These are phyloP conservation scores for Cyclotella sp. DNA, from an alignment of 108 stramenopile species.

Conservation along the genomic window DNA sequence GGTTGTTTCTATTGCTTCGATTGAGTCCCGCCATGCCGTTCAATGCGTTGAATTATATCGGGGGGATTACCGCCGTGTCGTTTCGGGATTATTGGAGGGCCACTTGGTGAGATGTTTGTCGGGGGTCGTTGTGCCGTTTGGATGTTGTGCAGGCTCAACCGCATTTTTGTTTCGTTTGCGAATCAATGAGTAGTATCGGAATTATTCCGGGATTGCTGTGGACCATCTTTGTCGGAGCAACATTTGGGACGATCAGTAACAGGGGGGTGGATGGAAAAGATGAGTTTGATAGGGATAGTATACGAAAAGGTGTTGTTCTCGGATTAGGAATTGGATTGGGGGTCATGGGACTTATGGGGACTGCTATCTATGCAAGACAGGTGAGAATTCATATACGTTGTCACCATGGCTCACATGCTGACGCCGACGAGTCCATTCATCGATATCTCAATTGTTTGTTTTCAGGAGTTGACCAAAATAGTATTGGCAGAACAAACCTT, in stretches of 20 bases:
- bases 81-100: constrained; percentile 41
- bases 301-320: constrained; percentile 38
- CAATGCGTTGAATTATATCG: constrained; percentile 59
- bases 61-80: constrained; percentile 46
- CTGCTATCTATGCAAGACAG: constrained; percentile 42
- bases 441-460: too few species aligned
- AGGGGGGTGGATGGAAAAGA: constrained; percentile 48
- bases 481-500: constrained; percentile 39
- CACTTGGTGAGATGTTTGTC: constrained; percentile 26
- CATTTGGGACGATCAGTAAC: constrained; percentile 30
- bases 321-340: constrained; percentile 43
- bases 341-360: constrained; percentile 43
- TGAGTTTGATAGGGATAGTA: constrained; percentile 29
- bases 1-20: constrained; percentile 45
- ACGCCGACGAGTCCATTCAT: too few species aligned
- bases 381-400: too few species aligned
- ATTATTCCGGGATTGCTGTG: constrained; percentile 38
- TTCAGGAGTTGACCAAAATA: constrained; percentile 46
- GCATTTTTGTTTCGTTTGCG: too few species aligned
- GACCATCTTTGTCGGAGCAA: constrained; percentile 53
- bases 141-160: too few species aligned
- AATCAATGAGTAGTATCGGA: constrained; percentile 19
- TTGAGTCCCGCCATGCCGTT: constrained; percentile 54
- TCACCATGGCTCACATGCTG: too few species aligned
- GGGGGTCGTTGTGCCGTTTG: not conserved